Percentiles rank a stretch among this genome's conserved stretches.
phyloP scores from a whole-genome alignment of 495 filamentous ascomycete genomes.

The Clavariopsis aquatica region DNA sequence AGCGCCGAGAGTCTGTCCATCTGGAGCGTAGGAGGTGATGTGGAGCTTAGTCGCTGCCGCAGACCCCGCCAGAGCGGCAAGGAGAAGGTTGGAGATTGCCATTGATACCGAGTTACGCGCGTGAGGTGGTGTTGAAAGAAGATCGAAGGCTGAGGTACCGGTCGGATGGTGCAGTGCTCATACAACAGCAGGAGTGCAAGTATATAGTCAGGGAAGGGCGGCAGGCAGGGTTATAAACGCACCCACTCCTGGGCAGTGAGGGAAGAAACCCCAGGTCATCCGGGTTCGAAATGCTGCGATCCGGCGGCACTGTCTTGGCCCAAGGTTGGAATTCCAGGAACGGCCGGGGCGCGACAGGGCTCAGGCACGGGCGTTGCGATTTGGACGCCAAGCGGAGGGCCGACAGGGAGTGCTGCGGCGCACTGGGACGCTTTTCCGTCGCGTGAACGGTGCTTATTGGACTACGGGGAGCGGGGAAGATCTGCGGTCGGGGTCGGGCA shows the following conservation, averaged over 20 bases:
- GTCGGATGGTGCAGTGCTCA: background rate
- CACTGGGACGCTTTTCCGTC: slow-evolving; percentile 3
- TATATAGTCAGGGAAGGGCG: slow-evolving; percentile 1
- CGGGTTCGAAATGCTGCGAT: background rate
- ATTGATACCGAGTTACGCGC: slow-evolving; percentile 6
- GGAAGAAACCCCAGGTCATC: background rate
- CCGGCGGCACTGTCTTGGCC: background rate
- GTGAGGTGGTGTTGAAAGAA: background rate
- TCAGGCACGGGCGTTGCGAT: background rate
- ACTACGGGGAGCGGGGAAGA: slow-evolving; percentile 24
- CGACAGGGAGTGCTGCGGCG: background rate
- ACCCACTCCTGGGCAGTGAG: too few relatives aligned
- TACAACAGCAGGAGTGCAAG: background rate
- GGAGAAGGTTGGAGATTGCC: slow-evolving; percentile 17
- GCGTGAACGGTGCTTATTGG: slow-evolving; percentile 14
- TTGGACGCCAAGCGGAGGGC: background rate
- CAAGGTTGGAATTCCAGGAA: background rate
- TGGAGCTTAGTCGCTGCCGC: slow-evolving; percentile 40
- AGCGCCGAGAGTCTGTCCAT: background rate
- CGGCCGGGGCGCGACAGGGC: background rate
- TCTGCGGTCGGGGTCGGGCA: slow-evolving; percentile 8
- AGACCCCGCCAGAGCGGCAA: slow-evolving; percentile 15
- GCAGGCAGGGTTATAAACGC: background rate
- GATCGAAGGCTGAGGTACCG: background rate
- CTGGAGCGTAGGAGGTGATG: slow-evolving; percentile 34